Evolutionary conservation across 306 rosid species (phyloP), one percentile per base, ranked within the genome.

Genomic region (Vicia faba): DNA sequence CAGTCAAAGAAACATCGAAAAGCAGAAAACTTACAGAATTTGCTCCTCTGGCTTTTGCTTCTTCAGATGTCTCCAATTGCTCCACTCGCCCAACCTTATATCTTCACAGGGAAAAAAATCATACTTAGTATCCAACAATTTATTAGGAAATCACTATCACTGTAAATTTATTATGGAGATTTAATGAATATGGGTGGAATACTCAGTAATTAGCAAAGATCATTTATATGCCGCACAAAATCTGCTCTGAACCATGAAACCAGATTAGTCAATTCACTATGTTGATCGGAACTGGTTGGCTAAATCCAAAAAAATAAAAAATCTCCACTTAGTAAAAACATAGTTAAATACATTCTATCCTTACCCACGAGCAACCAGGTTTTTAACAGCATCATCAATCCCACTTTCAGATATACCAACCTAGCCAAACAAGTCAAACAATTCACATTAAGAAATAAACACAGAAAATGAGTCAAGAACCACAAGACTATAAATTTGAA

Each of bases 381-480:
- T 93, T 49, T 88, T 88, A 75, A 92, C 80, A 74, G 98, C 98
- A 80, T 86, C 91, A 56, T 89, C 98, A 84, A 92, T 89, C 71
- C 98, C 98, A 86, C 96, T 87, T 80, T 92, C 98, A 80, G 96
- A 87, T 67, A 92, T 86, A 54, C 98, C 98, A 77, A 92, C 98
- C 98, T 92, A 82, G 83, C 59, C 55, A 54, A 72, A 78, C 45
- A 36, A 54, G 64, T 43, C 39, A 57, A 69, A 50, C 19, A 59
- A 60, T 36, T 64, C 72, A 43, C 73, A 61, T 55, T 19, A 49
- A 61, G 50, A 60, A 57, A 71, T 67, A 56, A 60, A 41, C 61
- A 54, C 36, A 57, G 16, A 40, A 62, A 64, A 55, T 10, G 49
- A 20, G 49, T 62, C 61, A 54, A 49, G 38, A 41, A 43, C 23